These are phyloP conservation scores for Metschnikowia henanensis DNA, from an alignment of 805 yeast species.

Conservation along the genomic window DNA sequence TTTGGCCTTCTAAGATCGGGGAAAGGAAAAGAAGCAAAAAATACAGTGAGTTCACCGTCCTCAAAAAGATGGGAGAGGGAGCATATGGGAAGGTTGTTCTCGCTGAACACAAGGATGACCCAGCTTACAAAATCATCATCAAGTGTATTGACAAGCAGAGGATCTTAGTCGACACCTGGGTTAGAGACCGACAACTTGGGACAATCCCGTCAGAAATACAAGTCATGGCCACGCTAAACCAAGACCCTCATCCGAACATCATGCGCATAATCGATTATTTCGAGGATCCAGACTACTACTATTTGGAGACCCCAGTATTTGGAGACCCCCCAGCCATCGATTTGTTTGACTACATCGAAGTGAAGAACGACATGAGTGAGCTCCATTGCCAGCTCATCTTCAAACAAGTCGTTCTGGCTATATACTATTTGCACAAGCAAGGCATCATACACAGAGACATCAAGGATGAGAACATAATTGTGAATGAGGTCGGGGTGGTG, in stretches of 20 bases:
- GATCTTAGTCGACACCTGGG: slow-evolving; percentile 97
- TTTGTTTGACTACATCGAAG: slow-evolving; percentile 87
- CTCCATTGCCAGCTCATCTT: slow-evolving; percentile 75
- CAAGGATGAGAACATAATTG: slow-evolving; percentile 91
- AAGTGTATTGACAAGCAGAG: slow-evolving; percentile 91
- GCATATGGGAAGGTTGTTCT: slow-evolving; percentile 94
- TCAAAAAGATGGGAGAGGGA: slow-evolving; percentile 90
- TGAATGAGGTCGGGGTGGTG: slow-evolving; percentile 76
- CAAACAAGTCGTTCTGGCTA: slow-evolving; percentile 75
- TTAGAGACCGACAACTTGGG: slow-evolving; percentile 85
- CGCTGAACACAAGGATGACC: slow-evolving; percentile 65
- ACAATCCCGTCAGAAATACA: slow-evolving; percentile 97
- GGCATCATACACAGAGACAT: slow-evolving; percentile 95
- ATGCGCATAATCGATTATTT: slow-evolving; percentile 86
- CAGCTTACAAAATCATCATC: slow-evolving; percentile 66
- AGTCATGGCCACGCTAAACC: slow-evolving; percentile 78
- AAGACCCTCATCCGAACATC: slow-evolving; percentile 83
- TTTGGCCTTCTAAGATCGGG: slow-evolving; percentile 60
- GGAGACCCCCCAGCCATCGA: slow-evolving; percentile 91
- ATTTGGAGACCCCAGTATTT: slow-evolving; percentile 88
- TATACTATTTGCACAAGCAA: slow-evolving; percentile 76
- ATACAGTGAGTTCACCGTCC: slow-evolving; percentile 64
- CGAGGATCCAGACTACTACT: slow-evolving; percentile 87
- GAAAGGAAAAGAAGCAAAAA: slow-evolving; percentile 66
- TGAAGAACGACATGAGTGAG: slow-evolving; percentile 79